These are phyloP conservation scores for Sugiyamaella chiloensis DNA, from an alignment of 805 yeast species.

Conservation along the genomic window DNA sequence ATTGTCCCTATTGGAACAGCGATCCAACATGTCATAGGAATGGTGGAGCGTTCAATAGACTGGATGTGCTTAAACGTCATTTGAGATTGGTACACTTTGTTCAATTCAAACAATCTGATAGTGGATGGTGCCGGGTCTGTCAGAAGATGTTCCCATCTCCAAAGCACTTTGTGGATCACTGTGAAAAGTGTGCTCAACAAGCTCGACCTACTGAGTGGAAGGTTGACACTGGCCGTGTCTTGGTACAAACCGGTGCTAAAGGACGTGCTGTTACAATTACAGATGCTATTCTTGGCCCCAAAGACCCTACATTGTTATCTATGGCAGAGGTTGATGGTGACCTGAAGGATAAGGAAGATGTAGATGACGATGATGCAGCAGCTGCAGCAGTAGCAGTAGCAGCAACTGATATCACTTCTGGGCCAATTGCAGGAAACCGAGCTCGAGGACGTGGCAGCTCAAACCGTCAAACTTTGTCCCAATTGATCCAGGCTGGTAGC, in stretches of 20 bases:
- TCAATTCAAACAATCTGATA: slow-evolving; percentile 45
- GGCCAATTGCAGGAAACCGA: slow-evolving; percentile 8
- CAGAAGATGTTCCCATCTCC: slow-evolving; percentile 52
- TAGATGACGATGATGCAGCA: slow-evolving; percentile 7
- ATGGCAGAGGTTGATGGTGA: slow-evolving; percentile 19
- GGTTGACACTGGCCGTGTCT: slow-evolving; percentile 19
- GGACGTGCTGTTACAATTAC: slow-evolving; percentile 19
- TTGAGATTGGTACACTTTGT: slow-evolving; percentile 65
- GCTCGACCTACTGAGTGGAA: slow-evolving; percentile 30
- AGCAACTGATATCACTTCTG: slow-evolving; percentile 5
- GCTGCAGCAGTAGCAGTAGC: slow-evolving; percentile 7
- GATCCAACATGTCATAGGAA: slow-evolving; percentile 73
- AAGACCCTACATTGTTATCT: slow-evolving; percentile 19
- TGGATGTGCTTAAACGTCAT: slow-evolving; percentile 74
- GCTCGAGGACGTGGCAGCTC: slow-evolving; percentile 13
- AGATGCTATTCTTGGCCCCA: slow-evolving; percentile 13
- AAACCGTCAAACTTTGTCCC: slow-evolving; percentile 23
- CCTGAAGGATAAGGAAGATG: slow-evolving; percentile 13
- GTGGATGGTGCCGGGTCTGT: slow-evolving; percentile 70
- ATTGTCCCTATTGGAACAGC: slow-evolving; percentile 69
- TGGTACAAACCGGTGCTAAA: slow-evolving; percentile 13
- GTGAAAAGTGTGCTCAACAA: slow-evolving; percentile 54
- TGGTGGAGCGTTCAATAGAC: slow-evolving; percentile 69
- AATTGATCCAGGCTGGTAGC: slow-evolving; percentile 24
- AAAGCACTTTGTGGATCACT: slow-evolving; percentile 60